Base-by-base conservation (phyloP, 768 basidiomycete species). In the Coprinopsis cinerea region DNA sequence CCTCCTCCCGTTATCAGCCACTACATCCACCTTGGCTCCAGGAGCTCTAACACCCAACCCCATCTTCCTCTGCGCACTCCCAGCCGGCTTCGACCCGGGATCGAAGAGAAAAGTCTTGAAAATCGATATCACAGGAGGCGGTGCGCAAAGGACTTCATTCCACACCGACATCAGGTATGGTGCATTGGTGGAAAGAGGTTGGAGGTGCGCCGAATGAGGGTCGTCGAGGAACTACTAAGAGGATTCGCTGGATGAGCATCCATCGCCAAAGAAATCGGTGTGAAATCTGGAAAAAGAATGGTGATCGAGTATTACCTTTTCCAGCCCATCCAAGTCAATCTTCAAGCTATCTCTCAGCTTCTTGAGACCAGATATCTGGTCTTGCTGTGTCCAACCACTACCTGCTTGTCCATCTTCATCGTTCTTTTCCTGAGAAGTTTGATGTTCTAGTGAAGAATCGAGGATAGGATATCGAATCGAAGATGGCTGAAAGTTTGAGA, bases 161-260 rank as follows among this genome's bases (percentile, higher is more conserved):
- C 89, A 93, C 0, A 93, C 87, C 0, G 88, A 83, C 11, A 85
- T 70, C 24, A 90, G 71, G 58, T 91, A 88, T 9, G 85, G 85
- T 0, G 88, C 83, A 63, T 92, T 93, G 7, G 83, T 88, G 0
- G 84, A 84, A 18, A 79, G 67, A 3, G 79, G 61, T 0, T 80
- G 76, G 1, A 75, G 64, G n/a, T 69, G 61, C 14, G 58, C 67
- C 34, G 68, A 74, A 23, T 67, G 52, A 5, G 77, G 72, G 54
- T 75, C 65, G 48, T 73, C 68, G 47, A 85, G 73, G 59, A 82
- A 82, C 83, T 87, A 85, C 81, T 83, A 59, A 53, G 44, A 41
- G n/a, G n/a, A n/a, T n/a, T 50, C 40, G 51, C 47, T 49, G 54
- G 36, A 27, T 54, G 49, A 46, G 43, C 41, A 40, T 18, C 44